Evolutionary conservation across 148 eudicot genomes (phyloP).

Genomic region (Arctostaphylos glauca): DNA sequence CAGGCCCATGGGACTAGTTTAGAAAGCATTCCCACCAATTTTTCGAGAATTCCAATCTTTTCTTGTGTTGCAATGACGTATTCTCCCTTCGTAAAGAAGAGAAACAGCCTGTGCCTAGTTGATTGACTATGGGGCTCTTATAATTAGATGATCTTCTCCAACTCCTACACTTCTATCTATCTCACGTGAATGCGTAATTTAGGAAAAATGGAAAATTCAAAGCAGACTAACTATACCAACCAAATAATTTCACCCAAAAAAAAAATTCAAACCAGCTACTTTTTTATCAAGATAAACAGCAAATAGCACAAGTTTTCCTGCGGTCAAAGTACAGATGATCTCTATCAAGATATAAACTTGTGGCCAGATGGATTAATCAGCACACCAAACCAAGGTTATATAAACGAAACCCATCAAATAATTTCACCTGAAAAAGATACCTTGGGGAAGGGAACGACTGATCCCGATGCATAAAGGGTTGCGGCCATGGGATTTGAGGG

Average conservation of each 20-base stretch:
- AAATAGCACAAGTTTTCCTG: neutral
- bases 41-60: neutral
- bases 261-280: neutral
- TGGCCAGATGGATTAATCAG: neutral
- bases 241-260: neutral
- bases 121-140: neutral
- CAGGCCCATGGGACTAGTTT: neutral
- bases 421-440: constrained; percentile 22
- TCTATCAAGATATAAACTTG: neutral
- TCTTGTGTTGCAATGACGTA: neutral
- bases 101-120: neutral
- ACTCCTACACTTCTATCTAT: neutral
- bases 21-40: neutral
- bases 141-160: neutral
- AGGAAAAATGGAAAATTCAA: neutral
- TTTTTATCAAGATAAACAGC: neutral
- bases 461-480: constrained; percentile 84
- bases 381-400: neutral
- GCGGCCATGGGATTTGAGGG: constrained; percentile 58
- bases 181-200: neutral
- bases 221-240: neutral
- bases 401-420: neutral
- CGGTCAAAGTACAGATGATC: too few species aligned
- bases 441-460: constrained; percentile 67
- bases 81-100: neutral